Conservation (phyloP, 1,284 basidiomycete species). For the Amylostereum chailletii region DNA sequence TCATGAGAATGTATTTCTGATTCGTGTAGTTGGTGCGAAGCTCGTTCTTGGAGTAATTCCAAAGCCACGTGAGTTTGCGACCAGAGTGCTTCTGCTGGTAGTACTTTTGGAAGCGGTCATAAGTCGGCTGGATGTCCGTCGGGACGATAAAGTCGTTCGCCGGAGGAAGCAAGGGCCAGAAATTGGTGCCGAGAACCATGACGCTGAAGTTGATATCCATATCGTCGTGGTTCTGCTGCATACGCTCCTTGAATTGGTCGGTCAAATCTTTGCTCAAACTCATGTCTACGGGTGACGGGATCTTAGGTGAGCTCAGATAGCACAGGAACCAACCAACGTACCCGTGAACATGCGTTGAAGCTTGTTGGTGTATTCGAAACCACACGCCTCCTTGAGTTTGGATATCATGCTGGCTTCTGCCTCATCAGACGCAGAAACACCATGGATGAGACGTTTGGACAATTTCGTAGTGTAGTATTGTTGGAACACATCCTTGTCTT, state of each 20-base stretch:
- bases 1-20: conserved; percentile 95
- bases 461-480: conserved; percentile 98
- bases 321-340: conserved; percentile 23
- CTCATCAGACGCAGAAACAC: conserved; percentile 92
- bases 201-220: conserved; percentile 88
- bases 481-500: conserved; percentile 99
- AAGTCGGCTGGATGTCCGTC: conserved; percentile 77
- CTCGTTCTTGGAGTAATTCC: conserved; percentile 97
- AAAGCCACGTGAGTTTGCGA: conserved; percentile 94
- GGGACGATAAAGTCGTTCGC: conserved; percentile 87
- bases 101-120: conserved; percentile 90
- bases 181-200: conserved; percentile 92
- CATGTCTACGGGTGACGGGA: conserved; percentile 58
- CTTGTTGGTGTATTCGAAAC: conserved; percentile 98
- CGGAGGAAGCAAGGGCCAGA: conserved; percentile 89
- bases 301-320: conserved; percentile 5
- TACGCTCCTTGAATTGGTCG: conserved; percentile 93
- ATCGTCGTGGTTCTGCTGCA: conserved; percentile 77
- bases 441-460: conserved; percentile 90
- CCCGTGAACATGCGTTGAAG: conserved; percentile 98
- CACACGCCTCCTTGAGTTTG: conserved; percentile 96
- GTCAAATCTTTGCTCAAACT: conserved; percentile 94
- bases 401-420: conserved; percentile 98
- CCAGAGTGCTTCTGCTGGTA: conserved; percentile 93
- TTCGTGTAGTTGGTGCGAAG: conserved; percentile 87